These are phyloP conservation scores for Pogostemon cablin DNA, from an alignment of 257 asterid species.

Conservation along the genomic window DNA sequence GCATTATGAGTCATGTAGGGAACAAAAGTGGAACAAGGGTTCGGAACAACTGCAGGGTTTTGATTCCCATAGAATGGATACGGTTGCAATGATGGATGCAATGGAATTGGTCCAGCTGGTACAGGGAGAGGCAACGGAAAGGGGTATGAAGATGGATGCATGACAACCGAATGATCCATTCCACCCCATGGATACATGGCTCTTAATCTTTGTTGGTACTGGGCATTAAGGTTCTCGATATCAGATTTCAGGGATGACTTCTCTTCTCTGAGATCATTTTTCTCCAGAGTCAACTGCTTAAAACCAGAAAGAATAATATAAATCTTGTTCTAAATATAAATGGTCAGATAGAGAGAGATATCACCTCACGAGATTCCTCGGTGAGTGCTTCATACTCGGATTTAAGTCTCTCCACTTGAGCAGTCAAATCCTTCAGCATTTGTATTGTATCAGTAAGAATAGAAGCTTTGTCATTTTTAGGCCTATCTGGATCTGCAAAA, in stretches of 20 bases:
- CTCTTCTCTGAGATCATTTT: conserved; percentile 84
- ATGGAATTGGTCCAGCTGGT: conserved; percentile 81
- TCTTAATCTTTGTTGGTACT: conserved; percentile 77
- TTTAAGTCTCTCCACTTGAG: conserved; percentile 80
- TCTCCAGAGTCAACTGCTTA: conserved; percentile 66
- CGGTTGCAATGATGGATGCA: conserved; percentile 94
- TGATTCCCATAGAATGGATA: conserved; percentile 81
- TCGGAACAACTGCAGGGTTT: conserved; percentile 72
- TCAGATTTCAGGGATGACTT: conserved; percentile 59
- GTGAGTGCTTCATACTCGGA: conserved; percentile 76
- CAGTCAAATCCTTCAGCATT: conserved; percentile 83
- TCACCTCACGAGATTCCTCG: conserved; percentile 96
- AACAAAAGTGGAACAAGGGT: conserved; percentile 72
- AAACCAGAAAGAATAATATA: conserved; percentile 26
- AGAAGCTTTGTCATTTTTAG: conserved; percentile 97
- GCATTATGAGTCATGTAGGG: conserved; percentile 78
- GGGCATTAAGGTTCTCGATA: conserved; percentile 79
- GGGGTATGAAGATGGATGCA: conserved; percentile 93
- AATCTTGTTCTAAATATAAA: conserved; percentile 26
- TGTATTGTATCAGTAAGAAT: conserved; percentile 87
- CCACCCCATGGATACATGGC: conserved; percentile 94
- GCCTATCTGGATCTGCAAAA: conserved; percentile 95
- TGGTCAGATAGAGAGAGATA: conserved; percentile 13
- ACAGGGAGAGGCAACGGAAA: conserved; percentile 85
- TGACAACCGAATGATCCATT: conserved; percentile 88